Percentiles rank a stretch among this genome's conserved stretches.
phyloP scores from a whole-genome alignment of 306 rosid genomes.

The Pyrus communis region DNA sequence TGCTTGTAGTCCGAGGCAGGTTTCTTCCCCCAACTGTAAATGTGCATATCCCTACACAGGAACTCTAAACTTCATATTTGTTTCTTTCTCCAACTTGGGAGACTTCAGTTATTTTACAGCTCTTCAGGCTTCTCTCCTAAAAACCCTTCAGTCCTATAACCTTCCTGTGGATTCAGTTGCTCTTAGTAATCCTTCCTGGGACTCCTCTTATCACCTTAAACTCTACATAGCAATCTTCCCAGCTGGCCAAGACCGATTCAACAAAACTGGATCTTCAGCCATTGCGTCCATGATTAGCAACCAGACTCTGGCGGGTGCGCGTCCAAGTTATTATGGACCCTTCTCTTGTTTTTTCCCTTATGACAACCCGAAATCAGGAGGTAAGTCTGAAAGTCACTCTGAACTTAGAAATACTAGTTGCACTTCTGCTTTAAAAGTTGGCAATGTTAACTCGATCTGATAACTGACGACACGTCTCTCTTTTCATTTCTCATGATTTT shows the following conservation, averaged over 20 bases:
- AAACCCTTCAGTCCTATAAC: not conserved
- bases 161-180: conserved; percentile 46
- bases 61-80: conserved; percentile 47
- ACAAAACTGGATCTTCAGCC: conserved; percentile 24
- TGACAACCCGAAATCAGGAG: not conserved
- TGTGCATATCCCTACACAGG: conserved; percentile 67
- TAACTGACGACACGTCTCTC: not conserved
- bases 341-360: conserved; percentile 22
- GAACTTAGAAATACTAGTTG: not conserved
- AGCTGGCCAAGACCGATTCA: conserved; percentile 30
- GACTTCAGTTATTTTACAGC: conserved; percentile 14
- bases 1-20: conserved; percentile 29
- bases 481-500: conserved; percentile 3
- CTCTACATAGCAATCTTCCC: conserved; percentile 47
- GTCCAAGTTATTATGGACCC: conserved; percentile 43
- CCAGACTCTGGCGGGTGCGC: conserved; percentile 31
- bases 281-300: conserved; percentile 43
- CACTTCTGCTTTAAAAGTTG: not conserved
- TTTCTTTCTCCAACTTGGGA: conserved; percentile 40
- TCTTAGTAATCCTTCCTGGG: conserved; percentile 21
- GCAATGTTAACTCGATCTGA: not conserved
- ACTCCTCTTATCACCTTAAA: conserved; percentile 24
- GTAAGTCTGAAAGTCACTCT: conserved; percentile 6
- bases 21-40: conserved; percentile 56
- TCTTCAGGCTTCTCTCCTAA: conserved; percentile 22